A percentile compares a stretch with the other conserved stretches of the same genome.
phyloP scores from a whole-genome alignment of 2,329 filamentous ascomycete species.

The Didymella keratinophila region DNA sequence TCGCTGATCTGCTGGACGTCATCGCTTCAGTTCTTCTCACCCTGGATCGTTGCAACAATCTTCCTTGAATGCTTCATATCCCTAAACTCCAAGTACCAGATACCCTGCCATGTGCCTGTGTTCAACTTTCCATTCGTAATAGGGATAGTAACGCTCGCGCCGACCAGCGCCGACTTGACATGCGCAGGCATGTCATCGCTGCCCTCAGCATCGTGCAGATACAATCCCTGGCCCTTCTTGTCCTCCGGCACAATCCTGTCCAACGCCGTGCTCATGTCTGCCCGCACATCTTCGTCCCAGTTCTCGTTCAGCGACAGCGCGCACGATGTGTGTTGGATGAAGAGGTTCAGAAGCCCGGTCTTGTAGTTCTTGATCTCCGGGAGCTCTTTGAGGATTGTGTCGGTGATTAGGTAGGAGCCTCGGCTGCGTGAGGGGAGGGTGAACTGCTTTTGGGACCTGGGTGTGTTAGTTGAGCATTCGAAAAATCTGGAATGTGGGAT shows the following conservation, averaged over 20 bases:
- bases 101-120: constrained; percentile 81
- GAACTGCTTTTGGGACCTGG: constrained; percentile 77
- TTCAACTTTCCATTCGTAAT: constrained; percentile 84
- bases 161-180: constrained; percentile 89
- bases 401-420: constrained; percentile 89
- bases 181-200: constrained; percentile 95
- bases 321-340: constrained; percentile 94
- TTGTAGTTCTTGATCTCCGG: constrained; percentile 86
- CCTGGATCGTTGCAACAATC: constrained; percentile 93
- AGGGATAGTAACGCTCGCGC: constrained; percentile 88
- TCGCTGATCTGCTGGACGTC: background rate
- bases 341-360: constrained; percentile 76
- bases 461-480: background rate
- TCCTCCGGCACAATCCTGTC: constrained; percentile 90
- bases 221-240: constrained; percentile 63
- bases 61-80: constrained; percentile 76
- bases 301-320: constrained; percentile 95
- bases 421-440: constrained; percentile 77
- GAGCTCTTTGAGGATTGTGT: constrained; percentile 72
- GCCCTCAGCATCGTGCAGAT: constrained; percentile 88
- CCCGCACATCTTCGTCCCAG: constrained; percentile 82
- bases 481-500: too few species aligned
- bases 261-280: constrained; percentile 92
- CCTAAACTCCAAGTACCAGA: constrained; percentile 95
- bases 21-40: constrained; percentile 67